Evolutionary conservation across 345 rosid genomes (phyloP).

Genomic region (Eucalyptus grandis): DNA sequence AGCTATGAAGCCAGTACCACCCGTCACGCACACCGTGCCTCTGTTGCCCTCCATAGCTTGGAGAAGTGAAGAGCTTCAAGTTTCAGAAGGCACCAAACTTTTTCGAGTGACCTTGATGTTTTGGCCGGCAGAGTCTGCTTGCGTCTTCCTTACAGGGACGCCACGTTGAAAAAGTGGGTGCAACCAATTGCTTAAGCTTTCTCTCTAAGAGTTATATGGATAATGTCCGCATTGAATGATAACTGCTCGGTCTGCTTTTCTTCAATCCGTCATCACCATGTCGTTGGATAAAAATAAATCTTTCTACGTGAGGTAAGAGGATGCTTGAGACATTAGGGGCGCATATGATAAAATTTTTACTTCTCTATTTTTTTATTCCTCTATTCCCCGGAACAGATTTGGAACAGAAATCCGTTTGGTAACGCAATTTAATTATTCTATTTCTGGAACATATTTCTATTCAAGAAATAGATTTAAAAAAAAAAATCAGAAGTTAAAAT

Average conservation of each 20-base stretch:
- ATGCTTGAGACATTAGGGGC: not conserved
- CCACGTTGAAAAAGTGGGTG: not conserved
- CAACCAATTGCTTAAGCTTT: not conserved
- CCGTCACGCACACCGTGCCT: slow-evolving; percentile 38
- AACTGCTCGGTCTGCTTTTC: not conserved
- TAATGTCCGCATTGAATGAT: not conserved
- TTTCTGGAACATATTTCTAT: too few species aligned
- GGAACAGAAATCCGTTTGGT: too few species aligned
- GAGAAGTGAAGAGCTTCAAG: not conserved
- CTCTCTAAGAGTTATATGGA: not conserved
- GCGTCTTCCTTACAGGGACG: not conserved
- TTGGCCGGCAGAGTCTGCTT: not conserved
- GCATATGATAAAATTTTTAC: too few species aligned
- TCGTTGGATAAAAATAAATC: not conserved
- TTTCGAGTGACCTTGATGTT: not conserved
- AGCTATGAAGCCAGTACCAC: slow-evolving; percentile 39
- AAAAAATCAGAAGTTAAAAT: too few species aligned
- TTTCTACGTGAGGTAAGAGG: not conserved
- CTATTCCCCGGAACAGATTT: too few species aligned
- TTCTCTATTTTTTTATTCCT: too few species aligned
- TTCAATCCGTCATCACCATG: not conserved
- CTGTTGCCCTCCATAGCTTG: not conserved
- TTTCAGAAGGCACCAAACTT: not conserved
- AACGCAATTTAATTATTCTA: too few species aligned
- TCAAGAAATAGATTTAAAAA: too few species aligned